phyloP scores from a whole-genome alignment of 2,329 filamentous ascomycete genomes.

The Xylaria sp. region DNA sequence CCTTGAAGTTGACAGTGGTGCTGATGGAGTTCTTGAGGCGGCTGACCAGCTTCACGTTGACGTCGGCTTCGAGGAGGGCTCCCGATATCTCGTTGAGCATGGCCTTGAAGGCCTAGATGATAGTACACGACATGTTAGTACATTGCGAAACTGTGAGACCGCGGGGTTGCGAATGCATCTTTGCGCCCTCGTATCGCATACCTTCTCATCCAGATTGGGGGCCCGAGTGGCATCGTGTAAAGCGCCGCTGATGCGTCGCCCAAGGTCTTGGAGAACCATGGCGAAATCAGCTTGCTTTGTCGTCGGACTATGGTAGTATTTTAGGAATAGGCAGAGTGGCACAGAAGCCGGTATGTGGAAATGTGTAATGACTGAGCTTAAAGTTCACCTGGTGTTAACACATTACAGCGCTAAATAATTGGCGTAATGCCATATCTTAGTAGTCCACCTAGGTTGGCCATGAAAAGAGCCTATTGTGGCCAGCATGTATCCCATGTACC shows the following conservation, averaged over 20 bases:
- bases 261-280: conserved; percentile 99
- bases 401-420: not conserved
- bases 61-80: conserved; percentile 94
- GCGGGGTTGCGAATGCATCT: conserved; percentile 1
- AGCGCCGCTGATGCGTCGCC: conserved; percentile 97
- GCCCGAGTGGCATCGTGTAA: conserved; percentile 93
- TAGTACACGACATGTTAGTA: conserved; percentile 50
- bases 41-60: conserved; percentile 94
- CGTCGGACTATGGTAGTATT: not conserved
- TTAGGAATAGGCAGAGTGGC: not conserved
- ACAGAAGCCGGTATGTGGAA: not conserved
- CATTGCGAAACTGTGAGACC: conserved; percentile 21
- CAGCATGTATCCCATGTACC: too few species aligned
- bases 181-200: conserved; percentile 50
- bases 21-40: conserved; percentile 94
- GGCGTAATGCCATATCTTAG: not conserved
- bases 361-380: not conserved
- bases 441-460: too few species aligned
- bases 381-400: not conserved
- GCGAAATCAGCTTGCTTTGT: conserved; percentile 36
- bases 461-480: too few species aligned
- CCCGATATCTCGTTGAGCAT: conserved; percentile 99
- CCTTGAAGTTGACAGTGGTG: conserved; percentile 90
- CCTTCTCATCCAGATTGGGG: conserved; percentile 96
- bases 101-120: conserved; percentile 82